A percentile compares a stretch with the other conserved stretches of the same genome.
Conservation (phyloP, 805 yeast genomes). For the Candida railenensis region DNA sequence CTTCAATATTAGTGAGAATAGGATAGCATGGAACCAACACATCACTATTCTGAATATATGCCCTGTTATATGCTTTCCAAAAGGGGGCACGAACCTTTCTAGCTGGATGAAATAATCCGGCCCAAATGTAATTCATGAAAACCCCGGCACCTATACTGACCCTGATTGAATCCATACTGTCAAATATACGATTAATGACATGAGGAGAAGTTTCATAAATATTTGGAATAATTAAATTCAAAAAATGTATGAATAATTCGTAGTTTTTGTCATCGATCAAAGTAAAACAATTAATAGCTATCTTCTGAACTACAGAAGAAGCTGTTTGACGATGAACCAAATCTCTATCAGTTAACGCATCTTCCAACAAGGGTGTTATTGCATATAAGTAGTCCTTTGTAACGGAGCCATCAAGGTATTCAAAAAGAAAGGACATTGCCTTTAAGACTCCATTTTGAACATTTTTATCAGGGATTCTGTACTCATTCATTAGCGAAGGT, state of each 20-base stretch:
- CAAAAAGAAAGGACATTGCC: conserved; percentile 87
- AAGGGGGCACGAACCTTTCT: conserved; percentile 78
- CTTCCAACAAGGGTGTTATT: conserved; percentile 75
- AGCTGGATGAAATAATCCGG: conserved; percentile 93
- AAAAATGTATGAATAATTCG: conserved; percentile 71
- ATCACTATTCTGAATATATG: conserved; percentile 73
- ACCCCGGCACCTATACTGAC: conserved; percentile 75
- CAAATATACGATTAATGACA: conserved; percentile 78
- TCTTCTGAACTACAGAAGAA: conserved; percentile 77
- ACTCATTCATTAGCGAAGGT: conserved; percentile 95
- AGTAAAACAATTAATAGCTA: conserved; percentile 79
- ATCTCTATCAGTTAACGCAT: conserved; percentile 88
- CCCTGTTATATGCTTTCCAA: conserved; percentile 79
- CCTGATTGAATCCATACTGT: conserved; percentile 73
- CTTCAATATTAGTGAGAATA: conserved; percentile 17
- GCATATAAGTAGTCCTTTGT: conserved; percentile 82
- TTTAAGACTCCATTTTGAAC: conserved; percentile 95
- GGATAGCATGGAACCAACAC: conserved; percentile 86
- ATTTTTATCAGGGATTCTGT: conserved; percentile 84
- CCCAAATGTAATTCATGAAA: conserved; percentile 73
- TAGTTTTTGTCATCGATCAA: conserved; percentile 62
- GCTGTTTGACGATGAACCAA: conserved; percentile 95
- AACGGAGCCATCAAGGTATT: conserved; percentile 75
- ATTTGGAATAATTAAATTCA: conserved; percentile 85
- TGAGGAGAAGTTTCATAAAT: conserved; percentile 95